Conservation (phyloP, 441 rosid genomes). For the Populus trichocarpa region DNA sequence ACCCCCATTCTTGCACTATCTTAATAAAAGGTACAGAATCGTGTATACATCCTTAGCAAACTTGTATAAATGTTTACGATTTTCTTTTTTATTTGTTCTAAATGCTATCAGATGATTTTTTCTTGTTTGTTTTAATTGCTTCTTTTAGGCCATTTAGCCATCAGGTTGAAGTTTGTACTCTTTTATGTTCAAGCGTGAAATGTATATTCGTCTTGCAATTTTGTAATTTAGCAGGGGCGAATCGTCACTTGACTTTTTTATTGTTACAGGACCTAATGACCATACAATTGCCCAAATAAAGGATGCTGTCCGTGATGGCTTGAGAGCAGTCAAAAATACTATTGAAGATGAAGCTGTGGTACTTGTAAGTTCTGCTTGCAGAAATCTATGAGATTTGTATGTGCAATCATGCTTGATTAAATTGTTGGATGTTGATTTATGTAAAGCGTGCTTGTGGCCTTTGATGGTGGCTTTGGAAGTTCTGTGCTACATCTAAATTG, state of each 20-base stretch:
- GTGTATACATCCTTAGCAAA: neutral
- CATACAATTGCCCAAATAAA: slow-evolving; percentile 97
- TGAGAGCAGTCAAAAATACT: slow-evolving; percentile 91
- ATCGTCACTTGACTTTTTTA: neutral
- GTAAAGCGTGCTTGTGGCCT: neutral
- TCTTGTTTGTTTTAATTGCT: neutral
- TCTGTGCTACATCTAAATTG: neutral
- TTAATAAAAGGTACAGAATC: slow-evolving; percentile 69
- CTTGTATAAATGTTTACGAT: neutral
- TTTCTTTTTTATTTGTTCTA: neutral
- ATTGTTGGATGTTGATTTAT: neutral
- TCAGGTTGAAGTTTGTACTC: neutral
- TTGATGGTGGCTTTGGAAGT: neutral
- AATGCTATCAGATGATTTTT: too few species aligned
- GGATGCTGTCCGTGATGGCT: slow-evolving; percentile 94
- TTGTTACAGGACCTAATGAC: slow-evolving; percentile 77
- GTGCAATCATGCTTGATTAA: neutral
- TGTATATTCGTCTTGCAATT: neutral
- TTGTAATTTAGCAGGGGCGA: neutral
- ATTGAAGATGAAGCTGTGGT: slow-evolving; percentile 90
- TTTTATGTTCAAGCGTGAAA: neutral
- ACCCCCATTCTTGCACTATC: slow-evolving; percentile 85
- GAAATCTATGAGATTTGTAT: neutral
- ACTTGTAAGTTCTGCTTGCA: slow-evolving; percentile 49
- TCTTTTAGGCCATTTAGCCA: neutral